Conservation (phyloP, 768 basidiomycete species). For the Tricholoma sp. region DNA sequence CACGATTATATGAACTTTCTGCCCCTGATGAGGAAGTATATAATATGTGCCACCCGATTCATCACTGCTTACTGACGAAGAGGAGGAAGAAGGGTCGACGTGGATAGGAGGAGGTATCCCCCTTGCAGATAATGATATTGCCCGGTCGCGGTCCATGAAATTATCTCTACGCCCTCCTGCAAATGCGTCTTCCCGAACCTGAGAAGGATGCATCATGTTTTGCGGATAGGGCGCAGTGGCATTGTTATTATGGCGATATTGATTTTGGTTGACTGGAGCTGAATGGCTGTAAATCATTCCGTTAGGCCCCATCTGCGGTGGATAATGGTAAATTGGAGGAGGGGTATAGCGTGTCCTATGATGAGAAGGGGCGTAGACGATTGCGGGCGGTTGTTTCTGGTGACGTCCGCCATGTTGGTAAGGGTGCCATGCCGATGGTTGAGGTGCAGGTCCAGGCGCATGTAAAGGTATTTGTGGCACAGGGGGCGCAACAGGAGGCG, state of each 20-base stretch:
- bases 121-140: constrained; percentile 18
- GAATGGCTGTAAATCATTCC: constrained; percentile 69
- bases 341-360: constrained; percentile 49
- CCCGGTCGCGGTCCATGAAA: constrained; percentile 19
- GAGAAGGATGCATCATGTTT: constrained; percentile 27
- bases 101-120: constrained; percentile 6
- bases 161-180: constrained; percentile 16
- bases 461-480: constrained; percentile 1
- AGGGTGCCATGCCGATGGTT: constrained; percentile 22
- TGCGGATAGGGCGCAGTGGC: constrained; percentile 28
- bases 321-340: constrained; percentile 53
- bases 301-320: constrained; percentile 47
- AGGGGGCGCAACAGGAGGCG: constrained; percentile 5
- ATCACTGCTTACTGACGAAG: constrained; percentile 41
- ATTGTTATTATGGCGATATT: constrained; percentile 33
- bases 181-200: constrained; percentile 31
- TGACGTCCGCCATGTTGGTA: constrained; percentile 18
- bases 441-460: constrained; percentile 19
- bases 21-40: constrained; percentile 63
- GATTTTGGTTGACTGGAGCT: constrained; percentile 40
- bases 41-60: constrained; percentile 73
- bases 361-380: constrained; percentile 55
- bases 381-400: constrained; percentile 47
- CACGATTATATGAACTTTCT: constrained; percentile 72
- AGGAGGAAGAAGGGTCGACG: constrained; percentile 23